A percentile compares a stretch with the other conserved stretches of the same genome.
Evolutionary conservation across 106 monocot genomes (phyloP).

Genomic region (Triglochin maritima): DNA sequence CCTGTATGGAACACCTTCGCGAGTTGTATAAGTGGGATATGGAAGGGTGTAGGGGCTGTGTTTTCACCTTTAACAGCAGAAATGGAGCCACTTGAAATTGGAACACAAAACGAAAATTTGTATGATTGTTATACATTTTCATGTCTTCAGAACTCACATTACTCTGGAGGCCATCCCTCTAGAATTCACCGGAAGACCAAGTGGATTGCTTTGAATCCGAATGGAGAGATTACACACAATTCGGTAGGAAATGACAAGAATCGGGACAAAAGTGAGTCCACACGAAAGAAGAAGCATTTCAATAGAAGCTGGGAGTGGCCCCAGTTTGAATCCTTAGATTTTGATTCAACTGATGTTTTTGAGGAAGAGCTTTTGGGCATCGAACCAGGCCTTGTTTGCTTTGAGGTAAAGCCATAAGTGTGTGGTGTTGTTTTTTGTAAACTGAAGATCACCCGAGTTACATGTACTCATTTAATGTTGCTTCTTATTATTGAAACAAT

Average conservation of each 20-base stretch:
- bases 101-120: conserved; percentile 60
- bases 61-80: conserved; percentile 91
- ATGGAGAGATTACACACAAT: conserved; percentile 44
- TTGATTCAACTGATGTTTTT: conserved; percentile 42
- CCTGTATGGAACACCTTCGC: conserved; percentile 81
- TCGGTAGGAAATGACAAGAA: neutral
- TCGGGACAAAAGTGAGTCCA: conserved; percentile 2
- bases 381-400: conserved; percentile 89
- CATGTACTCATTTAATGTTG: too few relatives aligned
- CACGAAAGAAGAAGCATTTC: conserved; percentile 1
- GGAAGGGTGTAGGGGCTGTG: conserved; percentile 92
- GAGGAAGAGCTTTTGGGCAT: conserved; percentile 66
- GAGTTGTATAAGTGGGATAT: conserved; percentile 71
- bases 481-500: too few relatives aligned
- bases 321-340: conserved; percentile 51
- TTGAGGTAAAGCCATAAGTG: conserved; percentile 50
- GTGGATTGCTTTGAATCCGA: conserved; percentile 65
- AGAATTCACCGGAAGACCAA: conserved; percentile 49
- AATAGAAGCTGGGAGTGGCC: conserved; percentile 25
- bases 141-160: conserved; percentile 35
- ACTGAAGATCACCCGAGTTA: too few relatives aligned
- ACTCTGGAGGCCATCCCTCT: conserved; percentile 14
- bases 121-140: conserved; percentile 87
- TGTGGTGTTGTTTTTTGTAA: too few relatives aligned
- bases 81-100: conserved; percentile 75